Evolutionary conservation across 139 green algal species (phyloP).

Genomic region (Chlorella sp.): DNA sequence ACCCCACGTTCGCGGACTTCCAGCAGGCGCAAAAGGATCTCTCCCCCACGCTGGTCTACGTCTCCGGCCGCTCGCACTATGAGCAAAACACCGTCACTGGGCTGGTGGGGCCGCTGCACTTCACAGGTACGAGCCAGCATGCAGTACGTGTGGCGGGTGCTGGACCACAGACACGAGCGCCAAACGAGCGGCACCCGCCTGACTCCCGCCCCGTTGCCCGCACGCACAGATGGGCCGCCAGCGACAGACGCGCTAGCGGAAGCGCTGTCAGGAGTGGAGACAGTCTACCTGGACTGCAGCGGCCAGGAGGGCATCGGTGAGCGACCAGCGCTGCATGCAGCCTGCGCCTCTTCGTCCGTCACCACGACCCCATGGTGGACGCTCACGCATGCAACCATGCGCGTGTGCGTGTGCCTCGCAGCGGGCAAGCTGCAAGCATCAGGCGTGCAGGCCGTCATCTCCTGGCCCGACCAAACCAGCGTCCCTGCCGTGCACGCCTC

Average conservation of each 20-base stretch:
- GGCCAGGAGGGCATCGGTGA: conserved; percentile 14
- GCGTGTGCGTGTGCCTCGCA: conserved; percentile 5
- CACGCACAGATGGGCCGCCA: background rate
- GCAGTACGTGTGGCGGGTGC: background rate
- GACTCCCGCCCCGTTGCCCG: no score
- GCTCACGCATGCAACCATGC: background rate
- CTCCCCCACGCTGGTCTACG: conserved; percentile 56
- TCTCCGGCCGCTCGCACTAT: conserved; percentile 18
- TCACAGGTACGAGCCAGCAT: no score
- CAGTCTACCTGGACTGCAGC: conserved; percentile 39
- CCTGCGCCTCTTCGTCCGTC: no score
- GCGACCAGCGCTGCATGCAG: background rate
- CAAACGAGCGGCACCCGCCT: no score
- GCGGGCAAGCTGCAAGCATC: conserved; percentile 11
- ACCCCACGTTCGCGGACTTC: conserved; percentile 39
- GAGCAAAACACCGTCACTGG: background rate
- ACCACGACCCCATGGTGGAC: no score
- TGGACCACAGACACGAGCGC: background rate
- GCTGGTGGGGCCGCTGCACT: conserved; percentile 11
- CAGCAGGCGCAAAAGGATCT: conserved; percentile 19
- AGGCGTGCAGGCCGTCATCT: conserved; percentile 38
- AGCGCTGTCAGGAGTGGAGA: conserved; percentile 12
- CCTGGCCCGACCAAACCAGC: conserved; percentile 32
- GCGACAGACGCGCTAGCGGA: conserved; percentile 9
- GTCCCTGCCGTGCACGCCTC: conserved; percentile 40